Evolutionary conservation across 495 filamentous ascomycete species (phyloP), one percentile per base, ranked within the genome.

Genomic region (Margaritispora aquatica): DNA sequence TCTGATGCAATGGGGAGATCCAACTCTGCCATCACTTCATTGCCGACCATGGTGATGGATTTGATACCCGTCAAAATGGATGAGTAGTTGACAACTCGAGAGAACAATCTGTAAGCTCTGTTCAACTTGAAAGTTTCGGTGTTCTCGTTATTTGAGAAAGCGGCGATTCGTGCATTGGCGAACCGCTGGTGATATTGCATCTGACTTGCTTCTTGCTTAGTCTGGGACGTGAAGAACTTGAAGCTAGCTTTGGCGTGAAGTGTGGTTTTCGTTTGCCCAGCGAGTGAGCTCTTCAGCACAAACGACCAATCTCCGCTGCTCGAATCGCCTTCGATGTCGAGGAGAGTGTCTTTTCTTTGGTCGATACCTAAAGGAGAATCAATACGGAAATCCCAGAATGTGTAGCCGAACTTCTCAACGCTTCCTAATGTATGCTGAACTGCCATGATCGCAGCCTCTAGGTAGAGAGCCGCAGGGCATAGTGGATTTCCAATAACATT

Each of bases 81-180:
- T 10, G 48, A 51, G 48, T 57, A 57, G 2, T 29, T 49, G 2
- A 57, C 55, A 20, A 50, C 55, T 1, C 55, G 55, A 20, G 55
- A 57, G 44, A 57, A 57, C 2, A 57, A 29, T 1, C n/a, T 17
- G 38, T 57, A 57, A 13, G 44, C 26, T 8, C 41, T 44, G 19
- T 17, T 17, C 11, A 20, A 20, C 26, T 15, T 27, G 17, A 57
- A 34, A 1, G 13, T 50, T 46, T 57, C 54, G 26, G 19, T 27
- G 2, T 36, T 23, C 19, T 44, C 38, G 38, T 44, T 44, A 17
- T 44, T n/a, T 2, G 38, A 7, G 38, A 44, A 44, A 3, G 38
- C 11, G 2, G 38, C 38, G 10, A 44, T 44, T 44, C 38, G 38
- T 44, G 38, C 38, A 44, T n/a, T 29, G 51, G 11, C 23, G 11